A percentile compares a stretch with the other conserved stretches of the same genome.
Conservation (phyloP, 257 asterid genomes). For the Datura wrightii region DNA sequence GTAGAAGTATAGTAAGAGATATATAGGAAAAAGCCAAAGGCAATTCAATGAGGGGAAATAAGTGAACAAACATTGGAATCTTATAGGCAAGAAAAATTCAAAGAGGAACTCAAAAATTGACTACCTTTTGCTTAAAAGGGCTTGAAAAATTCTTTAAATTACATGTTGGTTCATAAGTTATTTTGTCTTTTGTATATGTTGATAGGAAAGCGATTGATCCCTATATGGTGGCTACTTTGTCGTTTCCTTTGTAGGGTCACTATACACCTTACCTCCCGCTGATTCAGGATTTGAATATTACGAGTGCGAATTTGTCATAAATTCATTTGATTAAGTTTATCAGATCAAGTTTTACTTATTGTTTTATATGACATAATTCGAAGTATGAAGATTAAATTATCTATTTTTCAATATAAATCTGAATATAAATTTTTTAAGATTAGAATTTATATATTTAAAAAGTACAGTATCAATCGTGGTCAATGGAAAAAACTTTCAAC, state of each 20-base stretch:
- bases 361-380: too few relatives aligned
- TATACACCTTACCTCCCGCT: not conserved
- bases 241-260: not conserved
- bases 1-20: not conserved
- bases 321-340: too few relatives aligned
- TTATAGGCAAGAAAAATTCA: not conserved
- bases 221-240: not conserved
- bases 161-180: not conserved
- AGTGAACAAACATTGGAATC: conserved; percentile 25
- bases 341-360: too few relatives aligned
- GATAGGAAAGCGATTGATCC: not conserved
- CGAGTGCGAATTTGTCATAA: not conserved
- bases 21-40: too few relatives aligned
- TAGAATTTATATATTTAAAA: too few relatives aligned
- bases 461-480: too few relatives aligned
- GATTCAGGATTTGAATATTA: not conserved
- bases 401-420: too few relatives aligned
- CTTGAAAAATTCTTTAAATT: not conserved
- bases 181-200: conserved; percentile 31
- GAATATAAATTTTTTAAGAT: too few relatives aligned
- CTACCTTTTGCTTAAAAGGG: conserved; percentile 2
- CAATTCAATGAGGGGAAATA: not conserved
- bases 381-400: too few relatives aligned
- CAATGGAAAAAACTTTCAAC: too few relatives aligned
- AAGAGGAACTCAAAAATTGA: not conserved